Base-by-base conservation (phyloP, 2,329 filamentous ascomycete species). In the Arthrobotrys musiformis region DNA sequence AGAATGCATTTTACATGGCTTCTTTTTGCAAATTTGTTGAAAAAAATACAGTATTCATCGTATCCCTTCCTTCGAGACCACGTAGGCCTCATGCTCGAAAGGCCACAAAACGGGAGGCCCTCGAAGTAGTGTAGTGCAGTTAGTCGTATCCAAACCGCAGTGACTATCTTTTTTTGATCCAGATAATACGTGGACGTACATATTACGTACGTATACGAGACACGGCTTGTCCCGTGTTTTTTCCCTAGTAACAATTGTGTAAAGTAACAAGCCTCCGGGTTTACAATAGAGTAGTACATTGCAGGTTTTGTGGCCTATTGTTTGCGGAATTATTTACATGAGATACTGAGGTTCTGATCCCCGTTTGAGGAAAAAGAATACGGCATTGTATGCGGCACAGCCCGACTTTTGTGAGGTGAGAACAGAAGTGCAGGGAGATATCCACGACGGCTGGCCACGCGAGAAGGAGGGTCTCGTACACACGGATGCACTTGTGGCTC, bases 341-440 rank as follows among this genome's bases (percentile, higher is more conserved):
- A 42, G 15, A 37, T 42, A 40, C n/a, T 42, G 15, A 7, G 2
- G 13, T 42, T 40, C 2, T n/a, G 15, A 40, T 24, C 44, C 44
- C 11, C 15, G 15, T 15, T 48, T 24, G 1, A 8, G 44, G 44
- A 1, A 52, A 52, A 30, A 28, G 28, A 52, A 52, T 52, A 52
- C 48, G 48, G 26, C 48, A 52, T 52, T 52, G 8, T 30, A 52
- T 48, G 44, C 44, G 44, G 44, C 44, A 48, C 44, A 48, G 44
- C 44, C 44, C 22, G 19, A n/a, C n/a, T n/a, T n/a, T n/a, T n/a
- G n/a, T n/a, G 44, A 15, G 44, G 44, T 48, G 17, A 15, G 44
- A 26, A 48, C 19, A 15, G 44, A 26, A 48, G 44, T 26, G 44
- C 44, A 48, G 44, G 17, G 11, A 48, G 26, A 26, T 48, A 15